Evolutionary conservation across 1,139 yeast species (phyloP).

Genomic region (Suhomyces bokatorum): DNA sequence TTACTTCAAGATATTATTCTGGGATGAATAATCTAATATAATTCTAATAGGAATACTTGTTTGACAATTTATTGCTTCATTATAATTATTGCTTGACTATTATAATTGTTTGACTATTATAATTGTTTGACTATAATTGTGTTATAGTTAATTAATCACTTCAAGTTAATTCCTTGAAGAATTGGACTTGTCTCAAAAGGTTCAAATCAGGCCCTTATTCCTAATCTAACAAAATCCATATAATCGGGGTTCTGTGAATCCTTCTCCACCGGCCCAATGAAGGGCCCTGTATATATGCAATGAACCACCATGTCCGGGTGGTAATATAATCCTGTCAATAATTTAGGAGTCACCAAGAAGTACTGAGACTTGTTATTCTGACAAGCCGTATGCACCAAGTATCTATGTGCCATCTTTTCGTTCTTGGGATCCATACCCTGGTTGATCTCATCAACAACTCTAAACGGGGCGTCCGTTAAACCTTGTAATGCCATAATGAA

Average conservation of each 20-base stretch:
- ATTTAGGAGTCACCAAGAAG: slow-evolving; percentile 89
- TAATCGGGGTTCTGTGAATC: slow-evolving; percentile 24
- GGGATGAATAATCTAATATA: too few relatives aligned
- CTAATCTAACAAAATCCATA: slow-evolving; percentile 26
- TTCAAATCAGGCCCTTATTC: neutral
- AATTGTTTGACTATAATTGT: too few relatives aligned
- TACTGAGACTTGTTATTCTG: slow-evolving; percentile 66
- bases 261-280: slow-evolving; percentile 28
- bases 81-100: too few relatives aligned
- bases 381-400: slow-evolving; percentile 86
- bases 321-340: slow-evolving; percentile 75
- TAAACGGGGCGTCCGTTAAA: slow-evolving; percentile 84
- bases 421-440: slow-evolving; percentile 98
- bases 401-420: slow-evolving; percentile 82
- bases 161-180: too few relatives aligned
- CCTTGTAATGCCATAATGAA: slow-evolving; percentile 91
- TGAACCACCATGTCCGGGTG: slow-evolving; percentile 83
- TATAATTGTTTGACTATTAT: too few relatives aligned
- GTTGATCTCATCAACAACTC: slow-evolving; percentile 96
- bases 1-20: too few relatives aligned
- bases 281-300: slow-evolving; percentile 76
- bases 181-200: too few relatives aligned
- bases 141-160: too few relatives aligned
- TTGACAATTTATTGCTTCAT: too few relatives aligned
- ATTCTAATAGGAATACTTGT: too few relatives aligned